Percentiles rank a stretch among this genome's conserved stretches.
Conservation (phyloP, 2,329 filamentous ascomycete species). For the Metarhizium album region DNA sequence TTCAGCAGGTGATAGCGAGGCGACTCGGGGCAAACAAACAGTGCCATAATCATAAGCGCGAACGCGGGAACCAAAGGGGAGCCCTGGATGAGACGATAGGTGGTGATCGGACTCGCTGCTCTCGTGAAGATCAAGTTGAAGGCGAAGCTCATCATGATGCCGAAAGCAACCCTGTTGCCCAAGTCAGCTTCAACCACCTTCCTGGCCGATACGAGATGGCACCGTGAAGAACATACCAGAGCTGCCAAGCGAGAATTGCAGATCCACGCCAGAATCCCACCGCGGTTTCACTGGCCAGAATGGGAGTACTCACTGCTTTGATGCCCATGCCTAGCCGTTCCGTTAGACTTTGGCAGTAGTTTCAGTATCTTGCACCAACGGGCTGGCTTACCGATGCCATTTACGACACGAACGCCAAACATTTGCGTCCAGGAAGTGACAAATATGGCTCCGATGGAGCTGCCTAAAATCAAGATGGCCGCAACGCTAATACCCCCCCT, state of each 20-base stretch:
- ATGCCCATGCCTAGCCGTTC: slow-evolving; percentile 31
- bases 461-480: slow-evolving; percentile 27
- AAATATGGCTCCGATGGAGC: slow-evolving; percentile 27
- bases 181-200: not conserved
- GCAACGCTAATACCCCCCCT: slow-evolving; percentile 28
- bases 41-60: slow-evolving; percentile 19
- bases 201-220: not conserved
- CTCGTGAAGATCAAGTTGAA: slow-evolving; percentile 28
- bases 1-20: slow-evolving; percentile 31
- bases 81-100: slow-evolving; percentile 24
- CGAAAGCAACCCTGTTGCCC: slow-evolving; percentile 20
- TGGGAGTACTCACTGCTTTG: slow-evolving; percentile 36
- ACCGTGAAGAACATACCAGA: slow-evolving; percentile 20
- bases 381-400: slow-evolving; percentile 25
- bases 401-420: slow-evolving; percentile 24
- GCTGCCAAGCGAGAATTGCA: slow-evolving; percentile 35
- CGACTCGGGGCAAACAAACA: slow-evolving; percentile 30
- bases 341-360: not conserved
- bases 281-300: slow-evolving; percentile 35
- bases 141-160: slow-evolving; percentile 24
- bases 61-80: slow-evolving; percentile 28
- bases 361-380: not conserved
- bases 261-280: slow-evolving; percentile 37
- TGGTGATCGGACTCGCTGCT: slow-evolving; percentile 7
- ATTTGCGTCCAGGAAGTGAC: slow-evolving; percentile 22